Evolutionary conservation across 2,329 filamentous ascomycete species (phyloP).

Genomic region (Chaetomiaceae sp.): DNA sequence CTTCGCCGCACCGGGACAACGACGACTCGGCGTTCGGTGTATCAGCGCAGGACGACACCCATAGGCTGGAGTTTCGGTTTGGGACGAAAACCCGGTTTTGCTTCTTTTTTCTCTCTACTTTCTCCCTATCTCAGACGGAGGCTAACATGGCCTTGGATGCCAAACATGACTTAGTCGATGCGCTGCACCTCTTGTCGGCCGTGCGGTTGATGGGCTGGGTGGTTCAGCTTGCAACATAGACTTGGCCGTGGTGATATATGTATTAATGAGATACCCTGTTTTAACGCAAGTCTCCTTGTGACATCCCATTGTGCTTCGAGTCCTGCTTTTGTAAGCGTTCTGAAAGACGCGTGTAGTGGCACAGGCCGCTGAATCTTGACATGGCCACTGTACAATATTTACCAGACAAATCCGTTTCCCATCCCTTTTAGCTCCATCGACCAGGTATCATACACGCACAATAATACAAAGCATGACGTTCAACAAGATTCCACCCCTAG

Average conservation of each 20-base stretch:
- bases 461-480: too few relatives aligned
- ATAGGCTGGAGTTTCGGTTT: constrained; percentile 15
- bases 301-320: too few relatives aligned
- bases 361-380: too few relatives aligned
- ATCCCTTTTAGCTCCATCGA: too few relatives aligned
- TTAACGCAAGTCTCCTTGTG: too few relatives aligned
- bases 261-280: constrained; percentile 15
- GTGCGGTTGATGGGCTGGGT: neutral
- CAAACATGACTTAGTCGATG: constrained; percentile 5
- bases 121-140: constrained; percentile 34
- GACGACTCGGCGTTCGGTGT: constrained; percentile 1
- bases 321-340: too few relatives aligned
- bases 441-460: neutral
- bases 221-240: neutral
- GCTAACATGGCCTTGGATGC: constrained; percentile 34
- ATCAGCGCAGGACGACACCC: neutral
- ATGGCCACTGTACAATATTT: too few relatives aligned
- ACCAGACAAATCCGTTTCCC: too few relatives aligned
- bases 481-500: neutral
- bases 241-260: neutral
- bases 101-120: constrained; percentile 31
- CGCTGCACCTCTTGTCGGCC: neutral
- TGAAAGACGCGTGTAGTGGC: too few relatives aligned
- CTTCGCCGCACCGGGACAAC: neutral
- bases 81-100: constrained; percentile 28